phyloP scores from a whole-genome alignment of 768 basidiomycete genomes.

The Rhodotorula kratochvilovae region DNA sequence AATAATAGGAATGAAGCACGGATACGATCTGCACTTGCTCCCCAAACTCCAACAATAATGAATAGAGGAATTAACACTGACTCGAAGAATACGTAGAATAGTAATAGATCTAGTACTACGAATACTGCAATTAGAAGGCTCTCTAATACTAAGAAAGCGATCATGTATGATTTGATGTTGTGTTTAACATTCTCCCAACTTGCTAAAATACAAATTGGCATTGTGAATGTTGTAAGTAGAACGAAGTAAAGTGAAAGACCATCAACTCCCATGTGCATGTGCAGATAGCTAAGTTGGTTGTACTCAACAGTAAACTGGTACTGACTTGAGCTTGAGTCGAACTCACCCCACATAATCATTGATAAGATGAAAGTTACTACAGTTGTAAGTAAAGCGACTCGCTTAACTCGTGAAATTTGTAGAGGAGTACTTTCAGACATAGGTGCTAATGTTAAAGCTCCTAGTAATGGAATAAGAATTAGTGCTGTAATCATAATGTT shows the following conservation, averaged over 20 bases:
- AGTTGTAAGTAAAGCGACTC: slow-evolving; percentile 25
- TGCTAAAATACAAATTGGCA: slow-evolving; percentile 41
- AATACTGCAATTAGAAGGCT: slow-evolving; percentile 37
- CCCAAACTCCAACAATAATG: slow-evolving; percentile 41
- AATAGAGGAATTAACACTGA: slow-evolving; percentile 42
- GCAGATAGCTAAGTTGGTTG: slow-evolving; percentile 29
- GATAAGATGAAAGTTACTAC: slow-evolving; percentile 34
- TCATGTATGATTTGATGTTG: slow-evolving; percentile 38
- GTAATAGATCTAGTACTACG: slow-evolving; percentile 37
- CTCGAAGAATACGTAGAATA: slow-evolving; percentile 41
- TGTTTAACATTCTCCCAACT: slow-evolving; percentile 41
- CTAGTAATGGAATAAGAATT: slow-evolving; percentile 17
- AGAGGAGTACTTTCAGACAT: slow-evolving; percentile 1
- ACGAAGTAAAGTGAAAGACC: slow-evolving; percentile 41
- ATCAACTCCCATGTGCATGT: slow-evolving; percentile 40
- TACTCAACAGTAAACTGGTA: slow-evolving; percentile 26
- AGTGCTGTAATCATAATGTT: slow-evolving; percentile 32
- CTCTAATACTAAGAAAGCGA: slow-evolving; percentile 39
- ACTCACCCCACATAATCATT: too few relatives aligned
- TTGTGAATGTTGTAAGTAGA: slow-evolving; percentile 40
- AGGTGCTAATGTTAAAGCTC: slow-evolving; percentile 11
- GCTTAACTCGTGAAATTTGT: slow-evolving; percentile 14
- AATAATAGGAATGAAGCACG: slow-evolving; percentile 42
- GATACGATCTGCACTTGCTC: slow-evolving; percentile 39
- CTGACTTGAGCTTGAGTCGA: too few relatives aligned